These are phyloP conservation scores for Volvox africanus DNA, from an alignment of 139 green algal species.

Conservation along the genomic window DNA sequence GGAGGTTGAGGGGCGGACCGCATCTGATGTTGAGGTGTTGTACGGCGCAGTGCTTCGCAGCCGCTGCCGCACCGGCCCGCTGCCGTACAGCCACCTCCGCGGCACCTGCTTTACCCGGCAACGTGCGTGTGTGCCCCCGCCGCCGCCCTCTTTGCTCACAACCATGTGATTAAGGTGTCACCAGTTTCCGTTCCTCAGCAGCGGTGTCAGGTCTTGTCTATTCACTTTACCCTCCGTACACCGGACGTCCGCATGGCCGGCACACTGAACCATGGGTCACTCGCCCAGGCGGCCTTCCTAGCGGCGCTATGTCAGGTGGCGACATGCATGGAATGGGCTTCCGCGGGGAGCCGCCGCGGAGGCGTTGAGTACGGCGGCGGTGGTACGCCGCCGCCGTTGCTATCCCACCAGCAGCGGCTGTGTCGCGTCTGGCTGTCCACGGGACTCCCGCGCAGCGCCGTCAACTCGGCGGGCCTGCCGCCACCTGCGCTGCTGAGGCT, in stretches of 20 bases:
- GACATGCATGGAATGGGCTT: neutral
- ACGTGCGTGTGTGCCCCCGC: too few species aligned
- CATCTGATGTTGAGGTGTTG: too few species aligned
- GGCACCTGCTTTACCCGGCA: too few species aligned
- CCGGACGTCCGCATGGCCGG: neutral
- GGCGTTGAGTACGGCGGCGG: neutral
- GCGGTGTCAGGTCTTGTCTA: too few species aligned
- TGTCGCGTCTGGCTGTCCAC: conserved; percentile 23
- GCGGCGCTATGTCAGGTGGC: neutral
- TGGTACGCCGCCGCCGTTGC: neutral
- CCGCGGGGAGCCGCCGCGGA: neutral
- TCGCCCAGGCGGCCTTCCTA: conserved; percentile 18
- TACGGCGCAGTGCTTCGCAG: too few species aligned
- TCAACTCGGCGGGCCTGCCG: conserved; percentile 5
- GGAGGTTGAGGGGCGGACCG: too few species aligned
- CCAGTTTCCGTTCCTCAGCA: too few species aligned
- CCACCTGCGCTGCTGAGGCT: neutral
- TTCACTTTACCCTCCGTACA: neutral
- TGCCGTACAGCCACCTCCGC: too few species aligned
- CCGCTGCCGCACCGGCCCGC: too few species aligned
- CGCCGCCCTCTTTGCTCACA: too few species aligned
- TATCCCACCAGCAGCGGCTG: conserved; percentile 28
- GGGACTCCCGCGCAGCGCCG: neutral
- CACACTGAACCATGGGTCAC: neutral
- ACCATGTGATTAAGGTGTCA: too few species aligned